These are phyloP conservation scores for Paecilomyces formosus DNA, from an alignment of 2,329 filamentous ascomycete genomes.

Conservation along the genomic window DNA sequence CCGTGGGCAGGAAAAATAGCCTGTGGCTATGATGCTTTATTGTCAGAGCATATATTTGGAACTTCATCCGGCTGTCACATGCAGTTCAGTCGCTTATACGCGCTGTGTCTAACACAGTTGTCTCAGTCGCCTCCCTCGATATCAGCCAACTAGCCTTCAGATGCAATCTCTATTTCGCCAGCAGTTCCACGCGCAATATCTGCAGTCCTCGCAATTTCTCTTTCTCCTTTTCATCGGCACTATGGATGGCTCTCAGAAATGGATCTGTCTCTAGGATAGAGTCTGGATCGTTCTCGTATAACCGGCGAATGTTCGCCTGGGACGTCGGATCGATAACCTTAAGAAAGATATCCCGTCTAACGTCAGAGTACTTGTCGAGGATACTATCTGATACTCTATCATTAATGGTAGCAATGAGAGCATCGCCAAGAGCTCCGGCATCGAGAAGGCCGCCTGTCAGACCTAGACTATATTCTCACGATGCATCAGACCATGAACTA, in stretches of 20 bases:
- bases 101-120: no score
- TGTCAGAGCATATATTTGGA: no score
- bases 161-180: background rate
- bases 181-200: background rate
- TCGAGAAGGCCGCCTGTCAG: slow-evolving; percentile 17
- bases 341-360: slow-evolving; percentile 26
- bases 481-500: background rate
- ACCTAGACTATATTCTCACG: slow-evolving; percentile 6
- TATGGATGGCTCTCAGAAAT: background rate
- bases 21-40: no score
- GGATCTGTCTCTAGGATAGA: background rate
- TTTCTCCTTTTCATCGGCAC: background rate
- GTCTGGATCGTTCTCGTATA: background rate
- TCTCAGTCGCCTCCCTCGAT: no score
- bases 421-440: slow-evolving; percentile 18
- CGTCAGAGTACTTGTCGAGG: slow-evolving; percentile 25
- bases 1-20: no score
- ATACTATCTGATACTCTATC: slow-evolving; percentile 16
- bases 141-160: no score
- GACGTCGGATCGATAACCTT: slow-evolving; percentile 22
- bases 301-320: background rate
- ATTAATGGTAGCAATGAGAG: slow-evolving; percentile 18
- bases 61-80: no score
- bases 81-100: no score
- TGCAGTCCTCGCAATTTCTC: background rate